Percentiles rank a stretch among this genome's conserved stretches.
Evolutionary conservation across 352 stramenopile species (phyloP).

Genomic region (Globisporangium radiosum): DNA sequence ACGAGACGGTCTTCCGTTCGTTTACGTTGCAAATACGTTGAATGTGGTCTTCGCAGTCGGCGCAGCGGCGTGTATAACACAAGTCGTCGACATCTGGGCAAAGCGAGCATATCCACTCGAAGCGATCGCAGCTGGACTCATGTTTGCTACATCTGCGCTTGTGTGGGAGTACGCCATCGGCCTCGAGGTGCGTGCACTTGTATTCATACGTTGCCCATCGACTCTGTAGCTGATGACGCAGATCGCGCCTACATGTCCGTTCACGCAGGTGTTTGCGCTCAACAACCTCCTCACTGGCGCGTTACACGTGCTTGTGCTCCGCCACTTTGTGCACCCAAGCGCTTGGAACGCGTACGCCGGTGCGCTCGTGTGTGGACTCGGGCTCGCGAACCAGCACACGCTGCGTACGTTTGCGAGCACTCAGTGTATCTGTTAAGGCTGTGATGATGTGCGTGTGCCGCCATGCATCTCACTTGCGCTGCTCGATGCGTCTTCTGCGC

Average conservation of each 20-base stretch:
- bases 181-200: constrained; percentile 18
- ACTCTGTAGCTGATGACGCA: neutral
- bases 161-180: constrained; percentile 89
- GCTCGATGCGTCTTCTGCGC: too few relatives aligned
- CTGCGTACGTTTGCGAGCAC: constrained; percentile 22
- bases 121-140: constrained; percentile 26
- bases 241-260: neutral
- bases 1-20: constrained; percentile 15
- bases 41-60: constrained; percentile 25
- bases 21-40: constrained; percentile 25
- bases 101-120: constrained; percentile 13
- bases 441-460: too few relatives aligned
- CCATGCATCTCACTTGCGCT: too few relatives aligned
- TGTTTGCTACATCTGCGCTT: constrained; percentile 79
- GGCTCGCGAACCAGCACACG: constrained; percentile 92
- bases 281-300: constrained; percentile 87
- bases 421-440: neutral
- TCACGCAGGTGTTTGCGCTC: constrained; percentile 88
- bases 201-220: neutral
- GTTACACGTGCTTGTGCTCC: constrained; percentile 59
- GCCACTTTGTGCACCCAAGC: constrained; percentile 17
- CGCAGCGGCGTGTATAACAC: constrained; percentile 29
- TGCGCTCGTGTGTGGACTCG: constrained; percentile 85
- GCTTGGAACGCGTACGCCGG: constrained; percentile 31
- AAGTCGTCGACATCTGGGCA: constrained; percentile 26